Evolutionary conservation across 345 rosid species (phyloP).

Genomic region (Adansonia digitata): DNA sequence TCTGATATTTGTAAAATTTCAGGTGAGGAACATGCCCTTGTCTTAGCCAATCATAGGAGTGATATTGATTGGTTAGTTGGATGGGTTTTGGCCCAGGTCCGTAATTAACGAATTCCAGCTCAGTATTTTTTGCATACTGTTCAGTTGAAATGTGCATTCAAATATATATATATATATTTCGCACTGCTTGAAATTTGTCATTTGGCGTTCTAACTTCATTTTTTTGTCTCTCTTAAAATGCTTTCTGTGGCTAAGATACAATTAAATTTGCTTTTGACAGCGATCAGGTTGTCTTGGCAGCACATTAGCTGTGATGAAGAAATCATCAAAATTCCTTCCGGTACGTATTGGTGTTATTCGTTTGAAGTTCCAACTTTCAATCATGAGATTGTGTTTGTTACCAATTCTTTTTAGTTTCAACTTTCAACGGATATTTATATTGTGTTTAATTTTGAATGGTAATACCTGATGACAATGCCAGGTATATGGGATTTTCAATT

Average conservation of each 20-base stretch:
- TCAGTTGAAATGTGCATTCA: not conserved
- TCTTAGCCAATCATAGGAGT: constrained; percentile 76
- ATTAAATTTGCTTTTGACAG: constrained; percentile 41
- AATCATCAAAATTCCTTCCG: constrained; percentile 84
- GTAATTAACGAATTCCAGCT: constrained; percentile 5
- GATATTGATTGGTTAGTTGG: constrained; percentile 99
- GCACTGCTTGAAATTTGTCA: not conserved
- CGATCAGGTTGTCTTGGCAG: constrained; percentile 95
- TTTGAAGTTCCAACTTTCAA: constrained; percentile 1
- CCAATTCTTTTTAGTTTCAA: not conserved
- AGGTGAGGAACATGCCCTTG: constrained; percentile 93
- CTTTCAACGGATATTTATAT: not conserved
- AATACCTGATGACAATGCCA: not conserved
- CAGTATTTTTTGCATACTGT: not conserved
- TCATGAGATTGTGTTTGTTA: not conserved
- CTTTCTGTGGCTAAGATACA: constrained; percentile 20
- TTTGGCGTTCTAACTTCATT: not conserved
- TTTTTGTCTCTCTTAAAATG: not conserved
- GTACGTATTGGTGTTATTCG: constrained; percentile 37
- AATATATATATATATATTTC: not conserved
- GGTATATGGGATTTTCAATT: not conserved
- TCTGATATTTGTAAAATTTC: constrained; percentile 18
- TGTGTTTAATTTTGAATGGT: not conserved
- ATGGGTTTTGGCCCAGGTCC: constrained; percentile 92
- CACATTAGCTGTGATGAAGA: constrained; percentile 92